These are phyloP conservation scores for Spongospora subterranea DNA, from an alignment of 208 protist species.

Conservation along the genomic window DNA sequence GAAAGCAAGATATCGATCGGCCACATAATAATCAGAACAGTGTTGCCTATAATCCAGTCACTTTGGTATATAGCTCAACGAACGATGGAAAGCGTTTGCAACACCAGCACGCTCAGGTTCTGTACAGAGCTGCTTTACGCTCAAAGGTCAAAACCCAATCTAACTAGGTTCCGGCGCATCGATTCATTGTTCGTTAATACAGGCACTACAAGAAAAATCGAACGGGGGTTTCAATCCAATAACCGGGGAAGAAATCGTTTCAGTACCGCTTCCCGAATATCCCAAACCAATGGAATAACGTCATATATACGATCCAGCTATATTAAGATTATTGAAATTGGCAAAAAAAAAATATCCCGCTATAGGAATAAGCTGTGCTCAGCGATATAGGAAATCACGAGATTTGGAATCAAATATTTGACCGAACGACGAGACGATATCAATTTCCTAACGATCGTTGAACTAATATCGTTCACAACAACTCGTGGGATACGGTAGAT, in stretches of 20 bases:
- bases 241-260: neutral
- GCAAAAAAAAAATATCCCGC: no score
- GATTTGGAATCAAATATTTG: constrained; percentile 52
- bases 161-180: no score
- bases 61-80: neutral
- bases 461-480: constrained; percentile 53
- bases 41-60: constrained; percentile 47
- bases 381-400: constrained; percentile 19
- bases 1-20: neutral
- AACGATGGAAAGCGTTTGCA: neutral
- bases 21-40: constrained; percentile 15
- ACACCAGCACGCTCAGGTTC: neutral
- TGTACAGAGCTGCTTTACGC: constrained; percentile 21
- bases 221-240: constrained; percentile 49
- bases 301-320: no score
- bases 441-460: constrained; percentile 36
- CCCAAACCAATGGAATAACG: neutral
- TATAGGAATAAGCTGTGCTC: constrained; percentile 55
- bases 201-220: constrained; percentile 21
- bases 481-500: neutral
- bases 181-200: no score
- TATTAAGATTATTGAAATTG: no score
- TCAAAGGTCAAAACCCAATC: constrained; percentile 12
- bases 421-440: neutral
- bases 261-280: neutral